phyloP scores from a whole-genome alignment of 1,284 basidiomycete genomes.

The Cerioporus squamosus region DNA sequence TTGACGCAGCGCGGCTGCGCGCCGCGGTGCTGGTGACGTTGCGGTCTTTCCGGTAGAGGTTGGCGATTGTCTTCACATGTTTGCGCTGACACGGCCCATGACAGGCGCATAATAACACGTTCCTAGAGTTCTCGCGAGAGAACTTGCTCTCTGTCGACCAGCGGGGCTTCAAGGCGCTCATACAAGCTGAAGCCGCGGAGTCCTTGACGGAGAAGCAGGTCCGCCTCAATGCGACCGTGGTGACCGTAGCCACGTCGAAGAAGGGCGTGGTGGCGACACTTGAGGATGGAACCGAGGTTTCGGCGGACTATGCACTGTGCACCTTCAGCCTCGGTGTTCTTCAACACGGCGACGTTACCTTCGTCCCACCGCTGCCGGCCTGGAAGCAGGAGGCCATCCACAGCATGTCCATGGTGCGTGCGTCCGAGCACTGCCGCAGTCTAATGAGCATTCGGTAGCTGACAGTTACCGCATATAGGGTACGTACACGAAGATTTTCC shows the following conservation, averaged over 20 bases:
- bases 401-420: conserved; percentile 61
- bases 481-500: conserved; percentile 74
- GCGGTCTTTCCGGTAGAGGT: conserved; percentile 23
- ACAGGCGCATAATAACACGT: conserved; percentile 68
- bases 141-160: conserved; percentile 63
- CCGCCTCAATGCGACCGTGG: conserved; percentile 57
- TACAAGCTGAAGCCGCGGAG: conserved; percentile 56
- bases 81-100: neutral
- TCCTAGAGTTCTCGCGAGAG: conserved; percentile 56
- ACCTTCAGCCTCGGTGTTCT: conserved; percentile 69
- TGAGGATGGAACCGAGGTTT: conserved; percentile 45
- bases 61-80: conserved; percentile 1
- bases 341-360: conserved; percentile 63
- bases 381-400: conserved; percentile 73
- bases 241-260: conserved; percentile 48
- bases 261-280: conserved; percentile 45
- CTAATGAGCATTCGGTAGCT: neutral
- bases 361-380: conserved; percentile 58
- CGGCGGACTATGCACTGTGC: conserved; percentile 59
- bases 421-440: neutral
- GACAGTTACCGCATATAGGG: conserved; percentile 34
- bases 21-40: neutral
- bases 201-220: conserved; percentile 54
- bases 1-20: neutral
- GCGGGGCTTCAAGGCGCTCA: conserved; percentile 62